These are phyloP conservation scores for Aspergillus amoenus DNA, from an alignment of 2,329 filamentous ascomycete genomes.

Conservation along the genomic window DNA sequence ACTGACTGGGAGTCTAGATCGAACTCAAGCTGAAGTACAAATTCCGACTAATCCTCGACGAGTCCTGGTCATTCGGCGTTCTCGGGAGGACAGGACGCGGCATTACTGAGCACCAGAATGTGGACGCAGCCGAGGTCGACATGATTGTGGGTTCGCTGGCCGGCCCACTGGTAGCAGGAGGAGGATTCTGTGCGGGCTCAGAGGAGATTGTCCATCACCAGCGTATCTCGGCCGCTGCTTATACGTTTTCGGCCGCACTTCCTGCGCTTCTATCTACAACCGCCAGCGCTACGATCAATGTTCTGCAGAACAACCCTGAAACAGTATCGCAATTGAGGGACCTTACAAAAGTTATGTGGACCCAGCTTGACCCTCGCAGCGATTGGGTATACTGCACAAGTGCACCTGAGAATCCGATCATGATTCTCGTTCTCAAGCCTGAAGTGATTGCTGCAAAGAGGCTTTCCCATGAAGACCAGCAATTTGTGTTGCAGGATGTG, in stretches of 20 bases:
- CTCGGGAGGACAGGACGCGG: conserved; percentile 88
- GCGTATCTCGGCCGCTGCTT: conserved; percentile 85
- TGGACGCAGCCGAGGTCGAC: conserved; percentile 88
- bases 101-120: conserved; percentile 93
- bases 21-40: conserved; percentile 96
- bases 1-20: conserved; percentile 52
- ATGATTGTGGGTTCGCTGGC: conserved; percentile 95
- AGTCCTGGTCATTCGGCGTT: conserved; percentile 96
- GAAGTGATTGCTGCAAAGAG: conserved; percentile 73
- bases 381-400: conserved; percentile 90
- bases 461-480: conserved; percentile 73
- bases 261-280: conserved; percentile 95
- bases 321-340: conserved; percentile 77
- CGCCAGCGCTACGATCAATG: conserved; percentile 81
- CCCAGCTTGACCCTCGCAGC: conserved; percentile 85
- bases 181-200: conserved; percentile 91
- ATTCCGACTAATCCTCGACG: conserved; percentile 94
- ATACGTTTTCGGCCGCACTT: conserved; percentile 93
- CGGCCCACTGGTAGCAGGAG: conserved; percentile 85
- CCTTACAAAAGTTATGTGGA: conserved; percentile 80
- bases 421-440: conserved; percentile 79
- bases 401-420: conserved; percentile 77
- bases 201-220: conserved; percentile 95
- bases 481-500: conserved; percentile 79
- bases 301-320: conserved; percentile 85